Evolutionary conservation across 1,139 yeast species (phyloP).

Genomic region (Taphrina flavorubra): DNA sequence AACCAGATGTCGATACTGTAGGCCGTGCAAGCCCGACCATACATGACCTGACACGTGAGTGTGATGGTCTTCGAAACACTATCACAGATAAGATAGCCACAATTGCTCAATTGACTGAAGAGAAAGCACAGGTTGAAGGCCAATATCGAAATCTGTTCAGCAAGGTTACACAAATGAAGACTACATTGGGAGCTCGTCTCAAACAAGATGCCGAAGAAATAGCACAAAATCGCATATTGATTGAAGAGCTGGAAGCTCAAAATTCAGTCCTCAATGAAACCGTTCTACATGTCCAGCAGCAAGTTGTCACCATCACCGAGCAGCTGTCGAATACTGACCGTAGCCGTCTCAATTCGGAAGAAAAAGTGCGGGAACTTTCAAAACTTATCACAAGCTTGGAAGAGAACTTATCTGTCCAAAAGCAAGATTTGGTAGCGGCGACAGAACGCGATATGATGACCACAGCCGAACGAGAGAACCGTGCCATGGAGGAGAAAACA

Average conservation of each 20-base stretch:
- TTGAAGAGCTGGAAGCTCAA: conserved; percentile 51
- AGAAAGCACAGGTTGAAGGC: conserved; percentile 67
- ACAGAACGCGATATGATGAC: conserved; percentile 54
- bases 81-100: conserved; percentile 1
- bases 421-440: conserved; percentile 8
- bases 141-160: conserved; percentile 78
- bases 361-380: background rate
- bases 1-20: background rate
- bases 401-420: background rate
- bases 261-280: conserved; percentile 52
- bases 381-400: background rate
- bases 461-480: conserved; percentile 54
- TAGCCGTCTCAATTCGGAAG: background rate
- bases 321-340: conserved; percentile 62
- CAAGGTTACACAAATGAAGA: conserved; percentile 78
- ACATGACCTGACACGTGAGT: background rate
- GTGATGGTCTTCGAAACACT: conserved; percentile 8
- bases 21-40: background rate
- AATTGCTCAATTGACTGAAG: conserved; percentile 48
- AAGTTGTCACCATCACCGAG: conserved; percentile 62
- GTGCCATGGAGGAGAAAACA: conserved; percentile 51
- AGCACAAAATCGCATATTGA: conserved; percentile 48
- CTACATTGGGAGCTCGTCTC: conserved; percentile 74
- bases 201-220: conserved; percentile 56
- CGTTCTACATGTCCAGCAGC: conserved; percentile 58